Evolutionary conservation across 106 monocot species (phyloP).

Genomic region (Dioscorea zingiberensis): DNA sequence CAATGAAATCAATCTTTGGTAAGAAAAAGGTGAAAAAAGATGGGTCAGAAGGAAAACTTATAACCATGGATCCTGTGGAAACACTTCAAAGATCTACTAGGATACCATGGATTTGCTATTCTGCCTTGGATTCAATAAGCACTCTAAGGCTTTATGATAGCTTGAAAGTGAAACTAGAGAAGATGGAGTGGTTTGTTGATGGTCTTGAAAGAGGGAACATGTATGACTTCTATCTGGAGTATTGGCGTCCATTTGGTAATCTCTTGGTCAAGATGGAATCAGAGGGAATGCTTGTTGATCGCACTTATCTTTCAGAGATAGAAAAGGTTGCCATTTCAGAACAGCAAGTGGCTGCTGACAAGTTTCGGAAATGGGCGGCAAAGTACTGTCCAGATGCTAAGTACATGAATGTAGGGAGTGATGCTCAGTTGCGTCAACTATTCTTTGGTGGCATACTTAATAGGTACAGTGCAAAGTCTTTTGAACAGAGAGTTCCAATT

Average conservation of each 20-base stretch:
- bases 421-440: constrained; percentile 88
- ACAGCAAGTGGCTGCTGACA: constrained; percentile 59
- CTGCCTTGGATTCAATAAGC: constrained; percentile 83
- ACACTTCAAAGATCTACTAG: constrained; percentile 80
- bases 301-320: constrained; percentile 64
- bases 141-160: constrained; percentile 64
- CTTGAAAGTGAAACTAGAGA: constrained; percentile 60
- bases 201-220: constrained; percentile 44
- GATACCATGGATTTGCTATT: constrained; percentile 85
- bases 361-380: constrained; percentile 84
- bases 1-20: constrained; percentile 92
- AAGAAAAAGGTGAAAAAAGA: constrained; percentile 93
- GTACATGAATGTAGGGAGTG: constrained; percentile 97
- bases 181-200: constrained; percentile 49
- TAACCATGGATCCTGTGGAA: constrained; percentile 67
- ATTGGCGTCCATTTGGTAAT: constrained; percentile 90
- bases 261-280: constrained; percentile 88
- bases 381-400: constrained; percentile 80
- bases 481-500: neutral
- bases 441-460: constrained; percentile 85
- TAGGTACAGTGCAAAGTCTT: constrained; percentile 33
- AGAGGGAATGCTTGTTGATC: constrained; percentile 88
- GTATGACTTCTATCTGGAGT: constrained; percentile 91
- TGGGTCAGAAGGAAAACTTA: constrained; percentile 72
- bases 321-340: constrained; percentile 78